Evolutionary conservation across 106 monocot species (phyloP).

Genomic region (Xerophyta viscosa): DNA sequence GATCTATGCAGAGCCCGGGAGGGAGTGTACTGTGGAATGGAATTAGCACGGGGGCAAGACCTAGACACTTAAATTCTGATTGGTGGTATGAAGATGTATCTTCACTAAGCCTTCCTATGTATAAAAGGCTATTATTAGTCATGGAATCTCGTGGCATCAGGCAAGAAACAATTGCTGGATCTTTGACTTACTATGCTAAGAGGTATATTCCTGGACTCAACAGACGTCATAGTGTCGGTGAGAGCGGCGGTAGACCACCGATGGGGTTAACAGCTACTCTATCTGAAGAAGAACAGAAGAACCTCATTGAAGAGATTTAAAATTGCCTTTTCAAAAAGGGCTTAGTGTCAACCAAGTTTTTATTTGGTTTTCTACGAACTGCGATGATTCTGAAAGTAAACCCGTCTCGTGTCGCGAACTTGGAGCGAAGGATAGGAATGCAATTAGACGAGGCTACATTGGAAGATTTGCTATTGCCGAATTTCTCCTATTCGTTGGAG

Average conservation of each 20-base stretch:
- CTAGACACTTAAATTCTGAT: constrained; percentile 9
- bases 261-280: neutral
- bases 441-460: constrained; percentile 9
- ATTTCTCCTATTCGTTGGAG: constrained; percentile 8
- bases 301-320: constrained; percentile 8
- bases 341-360: constrained; percentile 4
- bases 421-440: constrained; percentile 9
- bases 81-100: constrained; percentile 16
- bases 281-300: constrained; percentile 9
- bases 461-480: constrained; percentile 9
- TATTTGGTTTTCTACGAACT: constrained; percentile 11
- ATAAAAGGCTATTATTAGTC: constrained; percentile 6
- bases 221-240: constrained; percentile 1
- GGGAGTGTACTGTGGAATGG: constrained; percentile 11
- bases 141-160: constrained; percentile 19
- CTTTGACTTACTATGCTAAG: constrained; percentile 5
- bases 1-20: constrained; percentile 10
- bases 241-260: constrained; percentile 2
- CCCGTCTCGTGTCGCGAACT: constrained; percentile 2
- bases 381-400: constrained; percentile 6
- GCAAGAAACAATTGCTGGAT: constrained; percentile 8
- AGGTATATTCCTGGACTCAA: constrained; percentile 8
- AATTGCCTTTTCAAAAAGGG: constrained; percentile 6
- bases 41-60: constrained; percentile 11
- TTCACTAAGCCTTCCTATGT: constrained; percentile 8